Evolutionary conservation across 1,284 basidiomycete genomes (phyloP).

Genomic region (Ustilago sp.): DNA sequence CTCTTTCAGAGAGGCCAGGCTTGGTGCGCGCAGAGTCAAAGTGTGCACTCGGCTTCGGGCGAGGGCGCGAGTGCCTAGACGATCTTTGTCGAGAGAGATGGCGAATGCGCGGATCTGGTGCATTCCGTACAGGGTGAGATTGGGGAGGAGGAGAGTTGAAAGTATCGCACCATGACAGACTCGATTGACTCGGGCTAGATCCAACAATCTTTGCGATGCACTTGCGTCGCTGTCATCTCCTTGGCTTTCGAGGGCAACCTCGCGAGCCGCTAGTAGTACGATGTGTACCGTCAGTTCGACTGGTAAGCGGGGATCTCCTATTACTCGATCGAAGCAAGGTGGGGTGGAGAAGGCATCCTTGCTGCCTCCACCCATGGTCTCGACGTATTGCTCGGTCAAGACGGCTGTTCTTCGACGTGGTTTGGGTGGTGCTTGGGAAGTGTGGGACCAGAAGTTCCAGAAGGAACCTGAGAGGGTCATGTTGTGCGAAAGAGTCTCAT

Average conservation of each 20-base stretch:
- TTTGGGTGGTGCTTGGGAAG: slow-evolving; percentile 4
- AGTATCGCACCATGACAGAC: slow-evolving; percentile 28
- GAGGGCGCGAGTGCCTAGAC: slow-evolving; percentile 12
- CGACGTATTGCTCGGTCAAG: slow-evolving; percentile 39
- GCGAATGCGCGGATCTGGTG: slow-evolving; percentile 28
- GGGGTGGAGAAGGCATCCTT: not conserved
- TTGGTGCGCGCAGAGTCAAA: slow-evolving; percentile 19
- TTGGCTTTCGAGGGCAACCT: not conserved
- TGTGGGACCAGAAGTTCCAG: slow-evolving; percentile 27
- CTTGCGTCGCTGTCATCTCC: not conserved
- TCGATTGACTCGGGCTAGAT: slow-evolving; percentile 27
- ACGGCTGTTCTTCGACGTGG: slow-evolving; percentile 22
- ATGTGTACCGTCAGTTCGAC: slow-evolving; percentile 36
- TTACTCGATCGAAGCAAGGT: not conserved
- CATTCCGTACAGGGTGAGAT: slow-evolving; percentile 20
- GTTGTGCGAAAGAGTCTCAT: slow-evolving; percentile 16
- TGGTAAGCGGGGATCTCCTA: slow-evolving; percentile 21
- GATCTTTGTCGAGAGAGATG: slow-evolving; percentile 25
- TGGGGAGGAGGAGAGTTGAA: slow-evolving; percentile 11
- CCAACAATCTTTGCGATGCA: slow-evolving; percentile 12
- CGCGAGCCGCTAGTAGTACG: slow-evolving; percentile 29
- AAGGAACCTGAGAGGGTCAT: slow-evolving; percentile 38
- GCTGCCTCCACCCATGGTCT: slow-evolving; percentile 40
- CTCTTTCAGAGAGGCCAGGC: not conserved
- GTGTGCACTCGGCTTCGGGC: slow-evolving; percentile 9